Percentiles rank a stretch among this genome's conserved stretches.
phyloP scores from a whole-genome alignment of 2,329 filamentous ascomycete genomes.

The Penicillium capsulatum region DNA sequence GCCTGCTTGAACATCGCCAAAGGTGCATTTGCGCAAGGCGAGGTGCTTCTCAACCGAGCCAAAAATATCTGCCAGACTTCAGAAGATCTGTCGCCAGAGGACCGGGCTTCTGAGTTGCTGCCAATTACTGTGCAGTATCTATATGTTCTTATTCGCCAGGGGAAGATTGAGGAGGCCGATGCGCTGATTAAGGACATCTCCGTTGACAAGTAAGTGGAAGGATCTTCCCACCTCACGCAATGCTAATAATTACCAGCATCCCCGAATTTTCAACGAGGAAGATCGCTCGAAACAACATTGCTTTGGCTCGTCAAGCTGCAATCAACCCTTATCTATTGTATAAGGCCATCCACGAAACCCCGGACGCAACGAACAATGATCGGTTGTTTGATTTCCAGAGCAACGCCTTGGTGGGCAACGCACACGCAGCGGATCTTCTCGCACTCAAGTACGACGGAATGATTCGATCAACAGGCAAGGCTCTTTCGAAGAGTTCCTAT shows the following conservation, averaged over 20 bases:
- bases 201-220: slow-evolving; percentile 45
- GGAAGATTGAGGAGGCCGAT: slow-evolving; percentile 54
- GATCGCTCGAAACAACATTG: slow-evolving; percentile 58
- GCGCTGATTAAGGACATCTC: slow-evolving; percentile 50
- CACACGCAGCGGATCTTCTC: slow-evolving; percentile 54
- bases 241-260: slow-evolving; percentile 39
- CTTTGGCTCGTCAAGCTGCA: slow-evolving; percentile 45
- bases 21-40: slow-evolving; percentile 55
- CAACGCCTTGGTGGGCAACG: slow-evolving; percentile 52
- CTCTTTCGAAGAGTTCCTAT: slow-evolving; percentile 45
- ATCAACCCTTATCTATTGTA: slow-evolving; percentile 57
- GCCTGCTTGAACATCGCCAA: slow-evolving; percentile 60
- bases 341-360: slow-evolving; percentile 52
- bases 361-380: slow-evolving; percentile 48
- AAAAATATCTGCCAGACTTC: slow-evolving; percentile 58
- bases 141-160: slow-evolving; percentile 55
- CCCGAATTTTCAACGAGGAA: slow-evolving; percentile 56
- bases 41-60: slow-evolving; percentile 57
- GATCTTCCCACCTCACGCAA: slow-evolving; percentile 9
- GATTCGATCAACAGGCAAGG: slow-evolving; percentile 51
- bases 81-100: slow-evolving; percentile 56
- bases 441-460: slow-evolving; percentile 59
- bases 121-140: slow-evolving; percentile 60
- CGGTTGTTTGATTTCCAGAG: slow-evolving; percentile 57
- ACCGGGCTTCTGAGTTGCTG: slow-evolving; percentile 56